Conservation (phyloP, 2,329 filamentous ascomycete species). For the Calonectria pseudoturangicola region DNA sequence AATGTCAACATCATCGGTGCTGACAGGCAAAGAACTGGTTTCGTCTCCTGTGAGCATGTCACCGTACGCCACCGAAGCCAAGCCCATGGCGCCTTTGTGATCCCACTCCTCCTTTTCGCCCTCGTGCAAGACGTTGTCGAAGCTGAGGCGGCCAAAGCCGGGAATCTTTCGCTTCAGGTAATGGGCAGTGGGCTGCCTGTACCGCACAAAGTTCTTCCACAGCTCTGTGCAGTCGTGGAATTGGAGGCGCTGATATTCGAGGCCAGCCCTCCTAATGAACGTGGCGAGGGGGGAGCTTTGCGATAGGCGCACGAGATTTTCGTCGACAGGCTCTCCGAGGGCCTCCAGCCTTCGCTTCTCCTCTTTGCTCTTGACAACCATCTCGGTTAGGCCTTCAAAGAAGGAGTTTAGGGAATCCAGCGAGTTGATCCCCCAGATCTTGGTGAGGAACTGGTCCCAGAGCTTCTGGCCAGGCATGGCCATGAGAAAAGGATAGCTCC, state of each 20-base stretch:
- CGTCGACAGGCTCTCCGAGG: slow-evolving; percentile 63
- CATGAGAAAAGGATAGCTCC: slow-evolving; percentile 69
- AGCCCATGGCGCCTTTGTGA: slow-evolving; percentile 63
- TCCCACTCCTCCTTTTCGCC: slow-evolving; percentile 71
- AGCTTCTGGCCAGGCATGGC: slow-evolving; percentile 84
- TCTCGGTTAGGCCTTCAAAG: slow-evolving; percentile 75
- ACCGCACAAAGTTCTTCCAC: slow-evolving; percentile 89
- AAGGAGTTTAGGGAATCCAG: slow-evolving; percentile 87
- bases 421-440: slow-evolving; percentile 89
- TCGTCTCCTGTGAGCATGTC: slow-evolving; percentile 69
- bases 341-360: slow-evolving; percentile 75
- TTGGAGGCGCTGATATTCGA: slow-evolving; percentile 87
- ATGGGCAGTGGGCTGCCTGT: slow-evolving; percentile 83
- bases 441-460: slow-evolving; percentile 90
- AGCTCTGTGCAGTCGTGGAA: slow-evolving; percentile 87
- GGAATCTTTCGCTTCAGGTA: slow-evolving; percentile 79
- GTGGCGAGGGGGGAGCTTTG: slow-evolving; percentile 86
- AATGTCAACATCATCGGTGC: slow-evolving; percentile 86
- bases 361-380: slow-evolving; percentile 78
- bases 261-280: slow-evolving; percentile 84
- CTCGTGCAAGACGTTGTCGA: slow-evolving; percentile 73
- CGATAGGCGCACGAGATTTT: slow-evolving; percentile 77
- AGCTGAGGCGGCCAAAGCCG: slow-evolving; percentile 73
- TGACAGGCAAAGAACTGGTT: slow-evolving; percentile 70
- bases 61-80: slow-evolving; percentile 71